Evolutionary conservation across 1,139 yeast species (phyloP), one percentile per base, ranked within the genome.

Genomic region (Geotrichum klebahnii): DNA sequence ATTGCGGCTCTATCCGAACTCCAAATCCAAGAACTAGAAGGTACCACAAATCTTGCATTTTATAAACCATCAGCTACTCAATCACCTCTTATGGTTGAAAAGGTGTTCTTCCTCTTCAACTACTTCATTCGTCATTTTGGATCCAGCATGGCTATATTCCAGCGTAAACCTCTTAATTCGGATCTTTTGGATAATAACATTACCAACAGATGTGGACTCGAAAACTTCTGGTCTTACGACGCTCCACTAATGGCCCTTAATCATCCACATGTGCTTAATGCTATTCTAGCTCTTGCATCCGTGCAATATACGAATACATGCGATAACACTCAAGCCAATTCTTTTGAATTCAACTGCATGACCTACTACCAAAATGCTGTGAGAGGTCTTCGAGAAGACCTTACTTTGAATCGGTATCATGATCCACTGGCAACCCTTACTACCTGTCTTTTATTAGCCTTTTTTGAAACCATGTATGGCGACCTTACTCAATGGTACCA

Each of bases 391-490:
- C 36, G 47, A 1, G 46, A 50, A 17, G 49, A 43, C 19, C 29
- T 50, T 5, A 19, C 23, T 29, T 37, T 41, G 3, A 28, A 24
- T 24, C 32, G 50, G 17, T 38, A 17, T 16, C 29, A 31, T 14
- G 38, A 48, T 14, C 41, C 36, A 23, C 29, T 51, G 31, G 50
- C 54, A n/a, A 41, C 52, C 0, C 42, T 50, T 1, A 46, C 55
- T 9, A 48, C 54, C 1, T 38, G 53, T 23, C 28, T 53, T 22
- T 20, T 53, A 10, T 44, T 53, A 12, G 52, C 55, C 2, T 48
- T 48, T 17, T 53, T 41, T 14, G 55, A 53, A 17, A 48, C 54
- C 3, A 42, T 51, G 23, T 37, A 46, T 10, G 55, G 55, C 8
- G 52, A 53, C 32, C 38, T 53, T 24, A 48, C 39, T 8, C 42